Evolutionary conservation across 2,329 filamentous ascomycete genomes (phyloP).

Genomic region (Cordyceps farinosa): DNA sequence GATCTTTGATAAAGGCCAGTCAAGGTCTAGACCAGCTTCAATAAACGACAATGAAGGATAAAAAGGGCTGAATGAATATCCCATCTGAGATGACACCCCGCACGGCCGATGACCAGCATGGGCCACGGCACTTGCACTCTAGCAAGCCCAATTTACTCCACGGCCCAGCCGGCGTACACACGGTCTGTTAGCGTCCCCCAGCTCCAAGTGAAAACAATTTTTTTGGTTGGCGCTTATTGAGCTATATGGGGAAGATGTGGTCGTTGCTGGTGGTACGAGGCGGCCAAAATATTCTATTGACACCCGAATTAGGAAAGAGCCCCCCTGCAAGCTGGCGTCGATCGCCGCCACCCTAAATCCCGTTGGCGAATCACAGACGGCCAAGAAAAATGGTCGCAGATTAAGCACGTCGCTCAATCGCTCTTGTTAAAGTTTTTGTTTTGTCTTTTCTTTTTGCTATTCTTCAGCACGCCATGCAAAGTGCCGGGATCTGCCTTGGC

Average conservation of each 20-base stretch:
- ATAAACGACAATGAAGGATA: background rate
- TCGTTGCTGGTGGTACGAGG: background rate
- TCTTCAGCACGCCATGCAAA: background rate
- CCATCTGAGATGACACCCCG: background rate
- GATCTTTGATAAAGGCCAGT: too few relatives aligned
- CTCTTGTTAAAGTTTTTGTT: background rate
- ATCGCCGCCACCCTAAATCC: background rate
- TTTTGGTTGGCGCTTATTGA: background rate
- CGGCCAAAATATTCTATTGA: conserved; percentile 15
- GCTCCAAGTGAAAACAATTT: too few relatives aligned
- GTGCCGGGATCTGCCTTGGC: too few relatives aligned
- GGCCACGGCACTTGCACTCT: background rate
- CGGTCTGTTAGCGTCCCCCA: too few relatives aligned
- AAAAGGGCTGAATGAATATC: background rate
- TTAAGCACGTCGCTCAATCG: background rate
- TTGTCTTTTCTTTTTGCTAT: background rate
- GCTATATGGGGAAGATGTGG: background rate
- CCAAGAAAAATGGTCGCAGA: background rate
- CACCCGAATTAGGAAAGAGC: conserved; percentile 17
- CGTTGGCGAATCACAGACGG: background rate
- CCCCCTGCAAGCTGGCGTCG: background rate
- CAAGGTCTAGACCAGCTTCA: background rate
- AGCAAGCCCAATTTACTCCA: too few relatives aligned
- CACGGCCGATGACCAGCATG: too few relatives aligned
- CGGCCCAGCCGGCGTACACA: too few relatives aligned